Evolutionary conservation across 2,329 filamentous ascomycete species (phyloP).

Genomic region (Trichoderma sp.): DNA sequence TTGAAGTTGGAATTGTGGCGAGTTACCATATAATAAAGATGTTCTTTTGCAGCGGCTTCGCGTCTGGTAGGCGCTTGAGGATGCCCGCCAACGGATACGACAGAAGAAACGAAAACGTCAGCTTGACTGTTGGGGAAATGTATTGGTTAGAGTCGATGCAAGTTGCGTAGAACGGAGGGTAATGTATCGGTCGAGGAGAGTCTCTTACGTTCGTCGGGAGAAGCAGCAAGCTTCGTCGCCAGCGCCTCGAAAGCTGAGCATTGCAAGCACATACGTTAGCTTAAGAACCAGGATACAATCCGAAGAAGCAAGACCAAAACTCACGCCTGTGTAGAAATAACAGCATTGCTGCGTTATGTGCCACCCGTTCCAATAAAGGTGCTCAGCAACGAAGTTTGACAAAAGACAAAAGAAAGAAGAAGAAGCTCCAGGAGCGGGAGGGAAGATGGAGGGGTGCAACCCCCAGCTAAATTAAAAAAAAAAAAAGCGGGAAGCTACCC

Average conservation of each 20-base stretch:
- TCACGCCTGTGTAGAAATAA: slow-evolving; percentile 27
- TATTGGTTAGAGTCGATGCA: not conserved
- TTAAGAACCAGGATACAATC: not conserved
- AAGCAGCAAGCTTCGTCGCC: slow-evolving; percentile 34
- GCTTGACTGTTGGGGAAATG: slow-evolving; percentile 68
- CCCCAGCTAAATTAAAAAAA: not conserved
- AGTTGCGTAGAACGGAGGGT: not conserved
- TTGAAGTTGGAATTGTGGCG: not conserved
- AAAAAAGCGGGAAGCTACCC: not conserved
- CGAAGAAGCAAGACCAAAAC: slow-evolving; percentile 2
- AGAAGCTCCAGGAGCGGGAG: not conserved
- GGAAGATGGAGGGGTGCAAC: not conserved
- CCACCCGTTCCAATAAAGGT: not conserved
- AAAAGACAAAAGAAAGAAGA: not conserved
- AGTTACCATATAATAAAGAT: slow-evolving; percentile 74
- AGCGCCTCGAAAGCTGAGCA: slow-evolving; percentile 36
- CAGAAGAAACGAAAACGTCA: slow-evolving; percentile 83
- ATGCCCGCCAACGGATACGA: slow-evolving; percentile 89
- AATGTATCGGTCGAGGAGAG: not conserved
- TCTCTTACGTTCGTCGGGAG: slow-evolving; percentile 40
- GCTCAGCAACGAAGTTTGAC: not conserved
- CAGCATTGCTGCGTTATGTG: slow-evolving; percentile 22
- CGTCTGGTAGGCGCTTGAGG: slow-evolving; percentile 86
- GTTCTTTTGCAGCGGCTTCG: slow-evolving; percentile 81
- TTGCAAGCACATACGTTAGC: slow-evolving; percentile 16